phyloP scores from a whole-genome alignment of 2,329 filamentous ascomycete genomes.

The Cordyceps farinosa region DNA sequence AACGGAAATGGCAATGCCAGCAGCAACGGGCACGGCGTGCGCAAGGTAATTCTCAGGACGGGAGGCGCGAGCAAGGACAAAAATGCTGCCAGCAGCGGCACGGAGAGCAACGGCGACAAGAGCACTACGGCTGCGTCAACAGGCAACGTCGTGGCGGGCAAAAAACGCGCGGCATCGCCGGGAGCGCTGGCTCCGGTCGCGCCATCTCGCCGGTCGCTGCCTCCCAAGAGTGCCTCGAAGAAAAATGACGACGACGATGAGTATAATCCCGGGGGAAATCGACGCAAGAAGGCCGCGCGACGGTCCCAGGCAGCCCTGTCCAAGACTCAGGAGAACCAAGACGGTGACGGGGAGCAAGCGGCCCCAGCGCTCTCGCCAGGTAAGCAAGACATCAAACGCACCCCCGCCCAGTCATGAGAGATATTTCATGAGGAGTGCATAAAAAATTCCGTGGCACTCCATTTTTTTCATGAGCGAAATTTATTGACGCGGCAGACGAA shows the following conservation, averaged over 20 bases:
- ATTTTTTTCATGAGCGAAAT: constrained; percentile 39
- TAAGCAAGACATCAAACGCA: constrained; percentile 13
- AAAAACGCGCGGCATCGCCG: constrained; percentile 17
- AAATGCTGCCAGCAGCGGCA: constrained; percentile 22
- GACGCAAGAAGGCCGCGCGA: constrained; percentile 27
- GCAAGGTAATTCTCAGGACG: constrained; percentile 46
- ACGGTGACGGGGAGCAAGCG: constrained; percentile 5
- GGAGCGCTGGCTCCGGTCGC: constrained; percentile 15
- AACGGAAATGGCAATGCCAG: constrained; percentile 24
- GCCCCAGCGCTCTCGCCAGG: constrained; percentile 10
- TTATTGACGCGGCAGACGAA: constrained; percentile 56
- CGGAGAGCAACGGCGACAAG: constrained; percentile 21
- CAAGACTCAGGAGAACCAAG: constrained; percentile 22
- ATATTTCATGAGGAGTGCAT: not conserved
- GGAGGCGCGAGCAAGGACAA: constrained; percentile 26
- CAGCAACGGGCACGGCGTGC: constrained; percentile 27
- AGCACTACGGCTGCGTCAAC: constrained; percentile 12
- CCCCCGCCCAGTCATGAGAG: not conserved
- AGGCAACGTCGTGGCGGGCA: constrained; percentile 8
- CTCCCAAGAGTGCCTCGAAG: constrained; percentile 24
- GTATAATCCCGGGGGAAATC: constrained; percentile 38
- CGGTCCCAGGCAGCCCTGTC: not conserved
- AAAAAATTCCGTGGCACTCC: not conserved
- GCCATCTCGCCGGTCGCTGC: constrained; percentile 25
- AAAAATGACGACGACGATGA: constrained; percentile 41